Conservation (phyloP, 2,329 filamentous ascomycete genomes). For the Leptographium radiaticola region DNA sequence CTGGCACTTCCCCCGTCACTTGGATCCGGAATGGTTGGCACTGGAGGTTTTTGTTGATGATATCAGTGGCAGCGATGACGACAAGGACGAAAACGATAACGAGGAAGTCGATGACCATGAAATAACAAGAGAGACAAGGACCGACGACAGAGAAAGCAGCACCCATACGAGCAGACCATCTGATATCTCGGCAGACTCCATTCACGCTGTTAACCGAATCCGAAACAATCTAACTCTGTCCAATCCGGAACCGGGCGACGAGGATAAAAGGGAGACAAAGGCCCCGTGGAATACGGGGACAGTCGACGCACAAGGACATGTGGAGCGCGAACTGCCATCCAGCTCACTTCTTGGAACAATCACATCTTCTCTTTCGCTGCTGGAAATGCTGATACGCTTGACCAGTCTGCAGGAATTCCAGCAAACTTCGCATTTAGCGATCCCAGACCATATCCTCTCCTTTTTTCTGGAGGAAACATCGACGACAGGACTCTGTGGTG, state of each 20-base stretch:
- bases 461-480: constrained; percentile 65
- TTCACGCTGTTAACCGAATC: constrained; percentile 9
- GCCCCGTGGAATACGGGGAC: neutral
- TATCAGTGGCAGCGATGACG: constrained; percentile 27
- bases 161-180: no score
- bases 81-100: constrained; percentile 5
- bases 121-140: no score
- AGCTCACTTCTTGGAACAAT: constrained; percentile 39
- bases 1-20: constrained; percentile 55
- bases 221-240: constrained; percentile 23
- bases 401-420: constrained; percentile 85
- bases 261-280: neutral
- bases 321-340: constrained; percentile 16
- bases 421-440: constrained; percentile 76
- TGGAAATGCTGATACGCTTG: constrained; percentile 80
- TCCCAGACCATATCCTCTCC: constrained; percentile 76
- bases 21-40: constrained; percentile 85
- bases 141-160: no score
- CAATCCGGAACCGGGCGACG: constrained; percentile 5
- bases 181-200: neutral
- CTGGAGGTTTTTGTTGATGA: constrained; percentile 70
- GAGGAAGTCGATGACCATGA: neutral
- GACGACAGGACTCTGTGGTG: constrained; percentile 34
- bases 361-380: constrained; percentile 52
- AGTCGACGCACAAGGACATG: no score